phyloP scores from a whole-genome alignment of 2,329 filamentous ascomycete species.

The Fusarium oligoseptatum region DNA sequence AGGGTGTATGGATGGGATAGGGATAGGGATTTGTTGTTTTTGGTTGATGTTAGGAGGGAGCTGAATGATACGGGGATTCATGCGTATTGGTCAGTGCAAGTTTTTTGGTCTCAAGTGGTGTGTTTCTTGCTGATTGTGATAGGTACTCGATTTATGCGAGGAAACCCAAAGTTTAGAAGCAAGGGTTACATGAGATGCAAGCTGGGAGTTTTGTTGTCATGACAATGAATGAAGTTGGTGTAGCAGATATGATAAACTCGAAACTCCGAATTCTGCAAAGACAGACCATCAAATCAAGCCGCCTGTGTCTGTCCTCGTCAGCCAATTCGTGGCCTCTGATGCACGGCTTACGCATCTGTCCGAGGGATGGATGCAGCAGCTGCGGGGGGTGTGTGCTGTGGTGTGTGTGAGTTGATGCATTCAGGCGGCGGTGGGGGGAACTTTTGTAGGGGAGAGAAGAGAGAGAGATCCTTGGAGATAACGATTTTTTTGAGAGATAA shows the following conservation, averaged over 20 bases:
- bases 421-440: conserved; percentile 7
- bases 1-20: conserved; percentile 31
- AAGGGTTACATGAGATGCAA: neutral
- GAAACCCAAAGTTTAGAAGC: neutral
- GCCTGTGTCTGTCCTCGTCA: conserved; percentile 23
- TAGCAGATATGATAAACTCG: neutral
- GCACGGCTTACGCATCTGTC: conserved; percentile 32
- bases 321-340: conserved; percentile 22
- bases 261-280: neutral
- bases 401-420: conserved; percentile 1
- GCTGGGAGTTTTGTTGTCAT: neutral
- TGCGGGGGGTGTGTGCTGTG: neutral
- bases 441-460: conserved; percentile 34
- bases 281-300: neutral
- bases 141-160: neutral
- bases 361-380: conserved; percentile 17
- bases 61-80: conserved; percentile 9
- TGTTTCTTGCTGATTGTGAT: neutral
- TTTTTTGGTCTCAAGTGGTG: neutral
- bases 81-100: conserved; percentile 25
- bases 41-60: conserved; percentile 19
- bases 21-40: conserved; percentile 15
- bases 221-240: neutral
- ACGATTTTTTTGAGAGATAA: neutral
- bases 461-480: conserved; percentile 24